Evolutionary conservation across 768 basidiomycete genomes (phyloP), one percentile per base, ranked within the genome.

Genomic region (Strobilomyces echinocephalus): DNA sequence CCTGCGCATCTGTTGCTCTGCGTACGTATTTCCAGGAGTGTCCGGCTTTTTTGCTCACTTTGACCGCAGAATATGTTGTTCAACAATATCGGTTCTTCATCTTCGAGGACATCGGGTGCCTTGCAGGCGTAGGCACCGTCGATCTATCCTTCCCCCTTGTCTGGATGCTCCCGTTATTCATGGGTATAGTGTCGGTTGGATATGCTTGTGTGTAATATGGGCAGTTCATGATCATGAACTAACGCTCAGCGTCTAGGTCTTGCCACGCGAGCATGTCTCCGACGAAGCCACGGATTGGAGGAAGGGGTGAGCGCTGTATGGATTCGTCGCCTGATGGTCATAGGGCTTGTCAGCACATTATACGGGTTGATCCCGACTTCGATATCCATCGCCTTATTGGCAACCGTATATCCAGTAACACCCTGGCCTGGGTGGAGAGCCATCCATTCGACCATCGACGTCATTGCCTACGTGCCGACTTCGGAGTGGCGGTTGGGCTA

Each of bases 51-150:
- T 9, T 46, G 63, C 38, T 59, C 35, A 59, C 40, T 2, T 2
- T 31, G 15, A 33, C 35, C 15, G 5, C 50, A 62, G 80, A 78
- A 50, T 76, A 74, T 42, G 57, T 81, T 38, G 77, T 80, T 0
- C 78, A 79, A 65, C 77, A 74, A 28, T 76, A 79, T 60, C 75
- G 80, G 9, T 82, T 72, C 60, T 73, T 77, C 54, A 75, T 82
- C 46, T 64, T 72, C n/a, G 72, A 80, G 61, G 72, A 73, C 51
- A 63, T 76, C 30, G 79, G 81, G 5, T 82, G 82, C 59, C 51
- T 59, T 39, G 63, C 74, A 0, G 69, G 67, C 5, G 50, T 70
- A 2, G 73, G 65, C 59, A 69, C 62, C 18, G 66, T 75, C 8
- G 51, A 64, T 9, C 61, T 67, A 5, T 53, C 74, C 1, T 73